Percentiles rank a stretch among this genome's conserved stretches.
Evolutionary conservation across 1,284 basidiomycete genomes (phyloP).

Genomic region (Mrakiaceae sp.): DNA sequence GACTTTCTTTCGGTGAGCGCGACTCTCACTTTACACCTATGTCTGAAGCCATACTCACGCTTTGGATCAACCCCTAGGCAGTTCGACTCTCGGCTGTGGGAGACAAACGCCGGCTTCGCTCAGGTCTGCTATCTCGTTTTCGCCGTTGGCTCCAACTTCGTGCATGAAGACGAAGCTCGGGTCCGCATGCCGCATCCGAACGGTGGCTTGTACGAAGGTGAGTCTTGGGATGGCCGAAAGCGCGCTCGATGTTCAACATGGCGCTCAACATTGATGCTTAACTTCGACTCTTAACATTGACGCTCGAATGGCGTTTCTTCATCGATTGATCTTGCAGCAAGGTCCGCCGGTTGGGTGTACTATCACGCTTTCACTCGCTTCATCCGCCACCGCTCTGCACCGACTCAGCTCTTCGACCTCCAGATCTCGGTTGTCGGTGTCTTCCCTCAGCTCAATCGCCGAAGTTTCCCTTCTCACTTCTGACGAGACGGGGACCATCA

Average conservation of each 20-base stretch:
- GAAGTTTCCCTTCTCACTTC: no score
- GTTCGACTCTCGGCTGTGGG: constrained; percentile 9
- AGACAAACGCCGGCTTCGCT: constrained; percentile 14
- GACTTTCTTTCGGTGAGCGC: constrained; percentile 46
- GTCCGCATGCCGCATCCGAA: constrained; percentile 2
- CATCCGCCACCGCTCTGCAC: constrained; percentile 14
- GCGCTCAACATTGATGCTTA: no score
- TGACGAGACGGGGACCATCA: no score
- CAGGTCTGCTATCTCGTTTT: constrained; percentile 14
- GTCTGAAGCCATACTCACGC: no score
- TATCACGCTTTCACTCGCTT: constrained; percentile 12
- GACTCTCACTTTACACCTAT: no score
- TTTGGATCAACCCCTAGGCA: not conserved
- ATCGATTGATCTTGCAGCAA: no score
- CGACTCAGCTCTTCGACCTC: constrained; percentile 17
- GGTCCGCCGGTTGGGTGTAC: not conserved
- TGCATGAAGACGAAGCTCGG: constrained; percentile 5
- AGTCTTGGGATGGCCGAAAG: not conserved
- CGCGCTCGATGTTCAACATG: no score
- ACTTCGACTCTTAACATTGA: no score
- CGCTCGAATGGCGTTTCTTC: no score
- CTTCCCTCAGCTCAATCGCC: no score
- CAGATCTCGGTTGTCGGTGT: constrained; percentile 4
- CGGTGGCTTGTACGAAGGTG: no score
- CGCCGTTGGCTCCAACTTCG: not conserved